phyloP scores from a whole-genome alignment of 345 rosid genomes.

The Trapa incisa region DNA sequence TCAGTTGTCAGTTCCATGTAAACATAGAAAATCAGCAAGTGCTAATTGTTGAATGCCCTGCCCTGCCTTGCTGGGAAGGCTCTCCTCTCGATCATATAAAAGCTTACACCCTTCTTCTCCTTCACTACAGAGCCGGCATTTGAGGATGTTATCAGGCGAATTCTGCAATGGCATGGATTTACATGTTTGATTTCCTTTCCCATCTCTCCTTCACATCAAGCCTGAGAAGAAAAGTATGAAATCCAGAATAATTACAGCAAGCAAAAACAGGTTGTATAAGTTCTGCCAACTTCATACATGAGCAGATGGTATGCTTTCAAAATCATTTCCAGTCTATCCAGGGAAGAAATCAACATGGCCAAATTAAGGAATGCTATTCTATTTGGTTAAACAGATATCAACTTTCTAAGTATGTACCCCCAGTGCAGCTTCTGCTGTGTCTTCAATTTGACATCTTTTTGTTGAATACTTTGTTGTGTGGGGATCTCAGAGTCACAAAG shows the following conservation, averaged over 20 bases:
- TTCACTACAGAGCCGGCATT: neutral
- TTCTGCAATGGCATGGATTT: neutral
- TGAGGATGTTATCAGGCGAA: neutral
- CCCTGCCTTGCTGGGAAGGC: neutral
- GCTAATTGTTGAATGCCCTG: neutral
- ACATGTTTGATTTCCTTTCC: conserved; percentile 18
- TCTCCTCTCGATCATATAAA: neutral
- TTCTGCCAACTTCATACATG: neutral
- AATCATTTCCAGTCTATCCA: neutral
- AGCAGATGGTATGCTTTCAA: neutral
- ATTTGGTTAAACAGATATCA: neutral
- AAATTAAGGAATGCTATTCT: neutral
- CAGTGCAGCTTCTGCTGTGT: conserved; percentile 15
- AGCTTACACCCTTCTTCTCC: neutral
- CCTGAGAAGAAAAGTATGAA: conserved; percentile 1
- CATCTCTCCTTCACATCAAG: conserved; percentile 19
- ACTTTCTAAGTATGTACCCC: conserved; percentile 8
- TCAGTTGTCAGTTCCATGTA: neutral
- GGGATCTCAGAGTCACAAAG: neutral
- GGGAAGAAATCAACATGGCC: neutral
- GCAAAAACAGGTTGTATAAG: neutral
- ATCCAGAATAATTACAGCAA: neutral
- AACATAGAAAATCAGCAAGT: neutral
- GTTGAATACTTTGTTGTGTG: neutral
- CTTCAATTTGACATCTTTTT: neutral